phyloP scores from a whole-genome alignment of 2,329 filamentous ascomycete genomes.

The Allantophomopsis lycopodina region DNA sequence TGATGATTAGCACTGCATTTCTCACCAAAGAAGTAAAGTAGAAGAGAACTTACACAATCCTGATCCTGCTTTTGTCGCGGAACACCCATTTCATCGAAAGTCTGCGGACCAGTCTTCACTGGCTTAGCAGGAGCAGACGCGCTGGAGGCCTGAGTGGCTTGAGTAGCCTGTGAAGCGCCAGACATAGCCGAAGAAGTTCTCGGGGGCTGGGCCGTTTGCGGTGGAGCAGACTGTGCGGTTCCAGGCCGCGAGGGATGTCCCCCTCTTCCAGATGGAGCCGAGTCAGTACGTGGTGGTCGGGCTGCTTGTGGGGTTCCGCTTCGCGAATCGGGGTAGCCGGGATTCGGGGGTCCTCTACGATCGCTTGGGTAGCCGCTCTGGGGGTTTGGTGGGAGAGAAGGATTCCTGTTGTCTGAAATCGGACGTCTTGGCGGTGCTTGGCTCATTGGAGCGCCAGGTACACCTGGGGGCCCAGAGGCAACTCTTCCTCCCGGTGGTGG shows the following conservation, averaged over 20 bases:
- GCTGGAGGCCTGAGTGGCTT: constrained; percentile 4
- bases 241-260: neutral
- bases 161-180: constrained; percentile 2
- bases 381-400: neutral
- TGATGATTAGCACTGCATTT: too few relatives aligned
- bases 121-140: constrained; percentile 10
- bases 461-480: neutral
- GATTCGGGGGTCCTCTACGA: neutral
- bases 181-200: neutral
- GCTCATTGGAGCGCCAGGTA: constrained; percentile 5
- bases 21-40: constrained; percentile 1
- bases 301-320: neutral
- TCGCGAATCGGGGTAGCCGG: neutral
- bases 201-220: neutral
- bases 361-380: neutral
- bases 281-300: neutral
- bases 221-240: neutral
- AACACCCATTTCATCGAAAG: constrained; percentile 98
- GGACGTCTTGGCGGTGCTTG: neutral
- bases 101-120: constrained; percentile 67
- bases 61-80: constrained; percentile 69
- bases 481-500: constrained; percentile 22
- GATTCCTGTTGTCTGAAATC: constrained; percentile 7
- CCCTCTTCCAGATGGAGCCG: neutral
- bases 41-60: constrained; percentile 56